Conservation (phyloP, 2,329 filamentous ascomycete species). For the Neonectria hederae region DNA sequence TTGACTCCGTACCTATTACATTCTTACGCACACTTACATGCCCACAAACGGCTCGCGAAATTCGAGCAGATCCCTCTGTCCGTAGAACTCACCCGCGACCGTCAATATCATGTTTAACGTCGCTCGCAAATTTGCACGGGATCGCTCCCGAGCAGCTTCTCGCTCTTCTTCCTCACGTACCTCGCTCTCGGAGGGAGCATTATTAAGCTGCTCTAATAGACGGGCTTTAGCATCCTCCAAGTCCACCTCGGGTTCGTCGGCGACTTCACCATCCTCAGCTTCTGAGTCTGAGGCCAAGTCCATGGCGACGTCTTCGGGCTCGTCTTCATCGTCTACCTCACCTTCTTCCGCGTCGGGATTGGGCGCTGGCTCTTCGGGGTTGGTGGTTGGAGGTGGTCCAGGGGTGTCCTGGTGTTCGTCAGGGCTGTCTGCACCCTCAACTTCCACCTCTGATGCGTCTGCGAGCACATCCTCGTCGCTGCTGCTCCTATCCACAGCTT, state of each 20-base stretch:
- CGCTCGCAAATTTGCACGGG: constrained; percentile 65
- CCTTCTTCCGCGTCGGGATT: constrained; percentile 37
- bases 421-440: constrained; percentile 40
- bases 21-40: constrained; percentile 44
- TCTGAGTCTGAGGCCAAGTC: constrained; percentile 51
- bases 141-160: constrained; percentile 45
- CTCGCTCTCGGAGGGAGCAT: constrained; percentile 35
- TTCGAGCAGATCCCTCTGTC: constrained; percentile 85
- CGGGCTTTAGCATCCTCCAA: constrained; percentile 60
- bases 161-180: constrained; percentile 37
- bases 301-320: constrained; percentile 51
- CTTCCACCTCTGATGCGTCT: constrained; percentile 45
- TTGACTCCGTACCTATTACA: neutral
- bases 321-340: constrained; percentile 40
- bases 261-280: constrained; percentile 50
- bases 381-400: constrained; percentile 20
- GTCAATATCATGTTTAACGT: constrained; percentile 93
- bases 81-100: constrained; percentile 86
- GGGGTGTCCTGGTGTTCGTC: constrained; percentile 27
- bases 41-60: constrained; percentile 71
- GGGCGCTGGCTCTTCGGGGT: constrained; percentile 34
- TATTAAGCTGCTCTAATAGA: constrained; percentile 57
- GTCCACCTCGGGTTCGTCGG: constrained; percentile 44
- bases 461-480: constrained; percentile 51
- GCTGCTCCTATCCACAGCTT: constrained; percentile 58